These are phyloP conservation scores for Inonotus hispidus DNA, from an alignment of 1,284 basidiomycete species.

Conservation along the genomic window DNA sequence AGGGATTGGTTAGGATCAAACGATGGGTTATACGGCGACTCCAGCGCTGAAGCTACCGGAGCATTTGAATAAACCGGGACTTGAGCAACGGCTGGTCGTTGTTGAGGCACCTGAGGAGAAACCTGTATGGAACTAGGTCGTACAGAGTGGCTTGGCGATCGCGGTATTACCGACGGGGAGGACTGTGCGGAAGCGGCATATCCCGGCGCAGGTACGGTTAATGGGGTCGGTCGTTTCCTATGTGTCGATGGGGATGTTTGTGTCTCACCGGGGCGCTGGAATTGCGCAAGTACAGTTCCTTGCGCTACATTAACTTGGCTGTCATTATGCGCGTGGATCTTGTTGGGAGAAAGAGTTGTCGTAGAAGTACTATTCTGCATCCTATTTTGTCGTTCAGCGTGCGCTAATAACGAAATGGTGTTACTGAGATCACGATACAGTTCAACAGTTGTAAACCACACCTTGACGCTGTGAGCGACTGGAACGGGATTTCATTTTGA, in stretches of 20 bases:
- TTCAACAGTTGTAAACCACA: not conserved
- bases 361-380: not conserved
- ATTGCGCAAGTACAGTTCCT: not conserved
- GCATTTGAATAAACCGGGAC: slow-evolving; percentile 7
- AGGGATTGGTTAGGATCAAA: slow-evolving; percentile 14
- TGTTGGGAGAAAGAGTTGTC: not conserved
- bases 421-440: not conserved
- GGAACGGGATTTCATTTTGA: not conserved
- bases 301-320: not conserved
- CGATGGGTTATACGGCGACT: slow-evolving; percentile 11
- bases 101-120: not conserved
- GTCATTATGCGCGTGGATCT: not conserved
- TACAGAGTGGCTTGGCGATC: not conserved
- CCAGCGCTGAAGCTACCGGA: slow-evolving; percentile 4
- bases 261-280: not conserved
- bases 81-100: not conserved
- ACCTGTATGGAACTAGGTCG: not conserved
- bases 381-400: not conserved
- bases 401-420: not conserved
- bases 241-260: not conserved
- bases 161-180: slow-evolving; percentile 2
- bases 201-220: not conserved
- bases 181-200: not conserved
- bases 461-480: slow-evolving; percentile 1
- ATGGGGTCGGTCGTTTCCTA: slow-evolving; percentile 6